phyloP scores from a whole-genome alignment of 768 basidiomycete species.

The Astraeus odoratus region DNA sequence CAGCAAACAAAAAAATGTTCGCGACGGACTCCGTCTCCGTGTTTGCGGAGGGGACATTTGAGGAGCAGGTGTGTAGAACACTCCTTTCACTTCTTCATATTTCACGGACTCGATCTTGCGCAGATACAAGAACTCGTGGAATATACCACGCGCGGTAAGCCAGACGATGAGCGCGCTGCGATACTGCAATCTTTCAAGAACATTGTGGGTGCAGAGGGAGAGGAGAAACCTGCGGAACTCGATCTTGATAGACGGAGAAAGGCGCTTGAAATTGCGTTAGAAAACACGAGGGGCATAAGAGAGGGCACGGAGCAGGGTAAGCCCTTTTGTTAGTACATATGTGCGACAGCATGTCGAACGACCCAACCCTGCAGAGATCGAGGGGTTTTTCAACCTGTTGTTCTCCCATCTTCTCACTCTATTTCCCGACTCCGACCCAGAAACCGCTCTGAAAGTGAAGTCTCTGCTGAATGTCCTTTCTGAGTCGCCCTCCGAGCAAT shows the following conservation, averaged over 20 bases:
- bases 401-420: slow-evolving; percentile 65
- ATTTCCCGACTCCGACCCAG: slow-evolving; percentile 47
- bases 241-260: slow-evolving; percentile 46
- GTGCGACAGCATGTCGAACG: not conserved
- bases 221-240: slow-evolving; percentile 45
- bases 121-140: slow-evolving; percentile 75
- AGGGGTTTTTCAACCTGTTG: slow-evolving; percentile 84
- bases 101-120: not conserved
- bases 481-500: slow-evolving; percentile 43
- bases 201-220: slow-evolving; percentile 43
- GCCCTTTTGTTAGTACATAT: slow-evolving; percentile 11
- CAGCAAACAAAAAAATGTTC: slow-evolving; percentile 41
- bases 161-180: slow-evolving; percentile 61
- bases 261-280: slow-evolving; percentile 53
- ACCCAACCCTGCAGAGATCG: slow-evolving; percentile 47
- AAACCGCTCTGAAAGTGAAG: slow-evolving; percentile 44
- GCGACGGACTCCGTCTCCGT: slow-evolving; percentile 72
- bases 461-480: slow-evolving; percentile 50
- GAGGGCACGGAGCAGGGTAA: slow-evolving; percentile 74
- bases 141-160: slow-evolving; percentile 58
- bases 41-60: slow-evolving; percentile 83
- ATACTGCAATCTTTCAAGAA: slow-evolving; percentile 66
- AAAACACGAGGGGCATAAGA: slow-evolving; percentile 60
- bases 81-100: not conserved
- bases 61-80: slow-evolving; percentile 59